Percentiles rank a stretch among this genome's conserved stretches.
Evolutionary conservation across 495 filamentous ascomycete genomes (phyloP).

Genomic region (Rhypophila decipiens): DNA sequence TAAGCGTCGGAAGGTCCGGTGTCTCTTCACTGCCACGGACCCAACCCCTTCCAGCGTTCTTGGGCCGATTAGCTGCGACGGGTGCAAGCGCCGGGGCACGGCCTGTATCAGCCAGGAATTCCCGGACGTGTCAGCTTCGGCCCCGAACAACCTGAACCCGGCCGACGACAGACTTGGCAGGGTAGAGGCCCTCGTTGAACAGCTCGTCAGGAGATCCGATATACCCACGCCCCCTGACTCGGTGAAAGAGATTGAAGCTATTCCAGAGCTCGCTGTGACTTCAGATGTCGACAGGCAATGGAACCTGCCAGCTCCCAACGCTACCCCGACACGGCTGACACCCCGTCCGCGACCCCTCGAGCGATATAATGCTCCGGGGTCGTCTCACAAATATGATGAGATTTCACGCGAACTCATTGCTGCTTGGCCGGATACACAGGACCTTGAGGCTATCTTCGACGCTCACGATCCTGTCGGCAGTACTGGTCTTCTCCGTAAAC

Average conservation of each 20-base stretch:
- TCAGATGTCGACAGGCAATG: too few species aligned
- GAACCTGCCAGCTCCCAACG: too few species aligned
- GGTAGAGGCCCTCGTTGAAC: slow-evolving; percentile 23
- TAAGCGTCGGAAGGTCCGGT: slow-evolving; percentile 43
- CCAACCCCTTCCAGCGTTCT: slow-evolving; percentile 19
- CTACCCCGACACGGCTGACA: too few species aligned
- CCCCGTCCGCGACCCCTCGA: not conserved
- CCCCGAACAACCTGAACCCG: not conserved
- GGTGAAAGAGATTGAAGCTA: not conserved
- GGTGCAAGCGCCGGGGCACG: slow-evolving; percentile 33
- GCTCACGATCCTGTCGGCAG: not conserved
- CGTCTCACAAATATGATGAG: slow-evolving; percentile 1
- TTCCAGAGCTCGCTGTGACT: not conserved
- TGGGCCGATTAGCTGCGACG: too few species aligned
- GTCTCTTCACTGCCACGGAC: slow-evolving; percentile 26
- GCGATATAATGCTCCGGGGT: too few species aligned
- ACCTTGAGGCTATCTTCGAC: not conserved
- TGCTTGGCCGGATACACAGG: slow-evolving; percentile 1
- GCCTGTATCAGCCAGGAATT: slow-evolving; percentile 40
- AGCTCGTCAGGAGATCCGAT: slow-evolving; percentile 13
- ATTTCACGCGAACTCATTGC: not conserved
- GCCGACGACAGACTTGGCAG: slow-evolving; percentile 18
- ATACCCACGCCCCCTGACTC: not conserved
- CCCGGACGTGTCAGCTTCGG: slow-evolving; percentile 18
- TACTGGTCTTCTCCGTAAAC: not conserved